These are phyloP conservation scores for Emmonsiellopsis sp. DNA, from an alignment of 2,329 filamentous ascomycete species.

Conservation along the genomic window DNA sequence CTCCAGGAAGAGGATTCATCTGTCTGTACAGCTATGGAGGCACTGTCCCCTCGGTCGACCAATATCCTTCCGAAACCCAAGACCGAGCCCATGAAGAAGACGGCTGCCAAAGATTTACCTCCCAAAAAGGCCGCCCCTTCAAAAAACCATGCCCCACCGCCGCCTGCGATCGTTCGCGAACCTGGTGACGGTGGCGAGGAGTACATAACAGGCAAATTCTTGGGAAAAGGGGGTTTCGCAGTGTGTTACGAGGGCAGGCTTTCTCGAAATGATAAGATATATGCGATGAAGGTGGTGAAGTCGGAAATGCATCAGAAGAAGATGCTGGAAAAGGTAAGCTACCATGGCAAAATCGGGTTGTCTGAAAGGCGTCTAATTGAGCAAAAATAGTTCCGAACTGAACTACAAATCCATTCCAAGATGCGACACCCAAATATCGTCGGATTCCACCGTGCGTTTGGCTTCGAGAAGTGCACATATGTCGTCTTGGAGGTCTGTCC, in stretches of 20 bases:
- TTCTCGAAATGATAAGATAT: conserved; percentile 34
- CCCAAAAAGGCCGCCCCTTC: conserved; percentile 26
- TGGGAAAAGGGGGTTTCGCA: conserved; percentile 44
- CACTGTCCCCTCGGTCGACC: conserved; percentile 40
- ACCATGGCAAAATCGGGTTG: background rate
- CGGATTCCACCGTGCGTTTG: conserved; percentile 88
- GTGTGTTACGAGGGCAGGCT: conserved; percentile 42
- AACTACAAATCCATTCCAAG: conserved; percentile 97
- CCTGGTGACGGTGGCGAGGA: conserved; percentile 36
- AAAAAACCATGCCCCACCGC: conserved; percentile 38
- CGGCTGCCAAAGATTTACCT: conserved; percentile 16
- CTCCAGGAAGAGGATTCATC: background rate
- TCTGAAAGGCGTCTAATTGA: conserved; percentile 3
- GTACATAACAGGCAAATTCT: conserved; percentile 37
- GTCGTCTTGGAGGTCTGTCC: conserved; percentile 90
- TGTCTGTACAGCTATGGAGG: conserved; percentile 20
- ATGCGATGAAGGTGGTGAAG: conserved; percentile 44
- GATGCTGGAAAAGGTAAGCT: conserved; percentile 42
- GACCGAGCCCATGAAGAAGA: conserved; percentile 27
- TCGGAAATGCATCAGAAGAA: conserved; percentile 43
- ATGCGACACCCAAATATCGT: conserved; percentile 95
- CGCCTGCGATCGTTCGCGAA: conserved; percentile 36
- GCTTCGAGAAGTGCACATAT: conserved; percentile 81
- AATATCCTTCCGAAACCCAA: conserved; percentile 39
- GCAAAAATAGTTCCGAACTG: conserved; percentile 55